Evolutionary conservation across 1,284 basidiomycete genomes (phyloP).

Genomic region (Papiliotrema fonsecae): DNA sequence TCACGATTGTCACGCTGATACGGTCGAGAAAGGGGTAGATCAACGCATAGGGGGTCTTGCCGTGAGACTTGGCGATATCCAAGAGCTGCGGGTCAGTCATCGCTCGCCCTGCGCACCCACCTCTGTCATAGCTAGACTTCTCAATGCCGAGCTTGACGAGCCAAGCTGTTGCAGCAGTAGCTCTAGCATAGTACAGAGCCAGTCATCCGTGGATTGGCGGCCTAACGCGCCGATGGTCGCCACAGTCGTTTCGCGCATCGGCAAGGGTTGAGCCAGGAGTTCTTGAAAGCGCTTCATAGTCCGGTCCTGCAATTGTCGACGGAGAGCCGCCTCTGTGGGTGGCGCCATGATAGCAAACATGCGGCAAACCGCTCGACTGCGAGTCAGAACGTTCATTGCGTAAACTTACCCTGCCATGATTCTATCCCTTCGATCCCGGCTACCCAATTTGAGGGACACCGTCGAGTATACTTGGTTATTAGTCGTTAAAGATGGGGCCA

Average conservation of each 20-base stretch:
- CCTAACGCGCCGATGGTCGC: constrained; percentile 29
- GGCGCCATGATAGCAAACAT: too few relatives aligned
- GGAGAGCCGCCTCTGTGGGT: too few relatives aligned
- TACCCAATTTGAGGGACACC: neutral
- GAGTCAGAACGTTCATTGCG: too few relatives aligned
- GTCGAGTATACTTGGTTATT: too few relatives aligned
- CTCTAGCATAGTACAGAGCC: constrained; percentile 60
- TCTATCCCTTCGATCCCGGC: neutral
- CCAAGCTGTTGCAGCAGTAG: constrained; percentile 67
- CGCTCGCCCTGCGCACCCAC: constrained; percentile 44
- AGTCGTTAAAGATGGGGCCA: too few relatives aligned
- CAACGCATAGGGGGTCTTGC: constrained; percentile 65
- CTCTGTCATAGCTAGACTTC: constrained; percentile 65
- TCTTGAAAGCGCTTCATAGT: too few relatives aligned
- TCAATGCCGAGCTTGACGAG: constrained; percentile 61
- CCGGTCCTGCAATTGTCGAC: too few relatives aligned
- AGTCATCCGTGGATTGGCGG: constrained; percentile 55
- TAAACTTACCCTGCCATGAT: neutral
- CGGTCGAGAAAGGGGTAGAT: constrained; percentile 65
- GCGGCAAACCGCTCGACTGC: too few relatives aligned
- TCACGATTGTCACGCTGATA: constrained; percentile 64
- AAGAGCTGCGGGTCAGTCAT: constrained; percentile 53
- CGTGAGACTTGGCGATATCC: constrained; percentile 47
- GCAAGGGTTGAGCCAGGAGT: too few relatives aligned
- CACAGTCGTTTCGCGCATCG: constrained; percentile 22